phyloP scores from a whole-genome alignment of 2,329 filamentous ascomycete species.

The Raffaelea ambrosiae region DNA sequence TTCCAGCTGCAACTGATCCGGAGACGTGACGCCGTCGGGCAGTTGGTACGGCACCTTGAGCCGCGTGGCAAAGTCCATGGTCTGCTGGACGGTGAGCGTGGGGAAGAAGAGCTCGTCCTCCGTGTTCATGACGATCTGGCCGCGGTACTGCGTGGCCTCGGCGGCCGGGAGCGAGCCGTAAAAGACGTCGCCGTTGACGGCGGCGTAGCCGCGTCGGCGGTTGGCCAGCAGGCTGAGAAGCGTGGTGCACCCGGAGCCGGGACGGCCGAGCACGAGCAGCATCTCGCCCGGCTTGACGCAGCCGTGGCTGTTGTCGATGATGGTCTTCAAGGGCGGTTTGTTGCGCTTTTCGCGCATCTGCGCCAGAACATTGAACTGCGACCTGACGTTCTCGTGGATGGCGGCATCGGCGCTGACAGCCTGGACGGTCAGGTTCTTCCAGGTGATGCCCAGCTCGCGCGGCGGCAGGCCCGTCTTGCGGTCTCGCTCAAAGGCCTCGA shows the following conservation, averaged over 20 bases:
- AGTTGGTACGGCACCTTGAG: slow-evolving; percentile 46
- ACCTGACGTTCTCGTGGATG: slow-evolving; percentile 56
- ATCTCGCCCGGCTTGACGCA: slow-evolving; percentile 46
- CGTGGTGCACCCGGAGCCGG: slow-evolving; percentile 49
- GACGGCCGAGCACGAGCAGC: slow-evolving; percentile 47
- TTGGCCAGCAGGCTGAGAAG: slow-evolving; percentile 58
- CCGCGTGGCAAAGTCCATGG: slow-evolving; percentile 55
- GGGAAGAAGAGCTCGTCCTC: slow-evolving; percentile 63
- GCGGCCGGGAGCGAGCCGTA: slow-evolving; percentile 43
- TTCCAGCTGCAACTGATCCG: slow-evolving; percentile 36
- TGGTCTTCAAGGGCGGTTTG: slow-evolving; percentile 52
- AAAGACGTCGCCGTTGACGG: slow-evolving; percentile 55
- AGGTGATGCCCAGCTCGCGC: slow-evolving; percentile 49
- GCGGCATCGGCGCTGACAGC: slow-evolving; percentile 53
- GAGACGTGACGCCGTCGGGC: slow-evolving; percentile 29
- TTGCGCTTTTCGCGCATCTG: slow-evolving; percentile 41
- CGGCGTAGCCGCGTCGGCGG: slow-evolving; percentile 55
- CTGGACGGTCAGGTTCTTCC: slow-evolving; percentile 55
- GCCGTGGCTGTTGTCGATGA: slow-evolving; percentile 54
- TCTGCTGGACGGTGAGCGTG: slow-evolving; percentile 58
- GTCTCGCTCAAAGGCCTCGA: neutral
- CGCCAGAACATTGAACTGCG: slow-evolving; percentile 47
- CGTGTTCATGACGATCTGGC: slow-evolving; percentile 46
- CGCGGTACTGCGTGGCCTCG: slow-evolving; percentile 30
- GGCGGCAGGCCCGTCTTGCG: neutral